A percentile compares a stretch with the other conserved stretches of the same genome.
Evolutionary conservation across 306 rosid genomes (phyloP).

Genomic region (Astragalus glycyphyllos): DNA sequence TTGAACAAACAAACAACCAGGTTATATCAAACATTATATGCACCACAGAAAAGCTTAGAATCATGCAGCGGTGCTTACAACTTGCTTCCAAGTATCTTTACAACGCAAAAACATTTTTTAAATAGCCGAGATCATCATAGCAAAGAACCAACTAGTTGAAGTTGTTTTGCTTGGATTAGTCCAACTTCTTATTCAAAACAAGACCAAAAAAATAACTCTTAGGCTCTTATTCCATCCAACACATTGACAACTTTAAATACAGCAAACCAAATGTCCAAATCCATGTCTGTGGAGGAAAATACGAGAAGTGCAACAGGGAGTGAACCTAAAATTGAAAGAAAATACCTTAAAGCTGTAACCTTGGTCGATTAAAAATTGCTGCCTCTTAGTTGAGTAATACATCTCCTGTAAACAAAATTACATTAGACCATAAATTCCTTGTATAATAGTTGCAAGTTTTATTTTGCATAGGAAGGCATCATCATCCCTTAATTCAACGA

Average conservation of each 20-base stretch:
- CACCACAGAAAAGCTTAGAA: constrained; percentile 30
- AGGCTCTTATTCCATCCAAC: constrained; percentile 21
- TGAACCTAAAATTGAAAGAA: constrained; percentile 5
- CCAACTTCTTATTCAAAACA: constrained; percentile 29
- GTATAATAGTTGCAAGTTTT: constrained; percentile 26
- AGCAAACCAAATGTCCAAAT: constrained; percentile 25
- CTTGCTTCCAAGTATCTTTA: constrained; percentile 34
- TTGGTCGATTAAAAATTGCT: constrained; percentile 97
- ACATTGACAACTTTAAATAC: constrained; percentile 12
- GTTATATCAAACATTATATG: constrained; percentile 12
- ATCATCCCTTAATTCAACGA: constrained; percentile 19
- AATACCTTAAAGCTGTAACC: constrained; percentile 98
- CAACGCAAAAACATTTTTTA: constrained; percentile 13
- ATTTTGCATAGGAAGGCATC: constrained; percentile 35
- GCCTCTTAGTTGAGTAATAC: constrained; percentile 97
- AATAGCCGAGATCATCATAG: constrained; percentile 21
- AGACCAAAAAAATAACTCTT: constrained; percentile 13
- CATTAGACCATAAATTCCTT: constrained; percentile 25
- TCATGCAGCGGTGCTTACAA: background rate
- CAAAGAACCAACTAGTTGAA: constrained; percentile 17
- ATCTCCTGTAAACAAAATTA: constrained; percentile 72
- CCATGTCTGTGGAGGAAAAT: constrained; percentile 19
- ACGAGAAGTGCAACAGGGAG: constrained; percentile 24
- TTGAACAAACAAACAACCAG: constrained; percentile 26
- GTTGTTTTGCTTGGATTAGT: constrained; percentile 11